These are phyloP conservation scores for Arthromyces matolae DNA, from an alignment of 768 basidiomycete species.

Conservation along the genomic window DNA sequence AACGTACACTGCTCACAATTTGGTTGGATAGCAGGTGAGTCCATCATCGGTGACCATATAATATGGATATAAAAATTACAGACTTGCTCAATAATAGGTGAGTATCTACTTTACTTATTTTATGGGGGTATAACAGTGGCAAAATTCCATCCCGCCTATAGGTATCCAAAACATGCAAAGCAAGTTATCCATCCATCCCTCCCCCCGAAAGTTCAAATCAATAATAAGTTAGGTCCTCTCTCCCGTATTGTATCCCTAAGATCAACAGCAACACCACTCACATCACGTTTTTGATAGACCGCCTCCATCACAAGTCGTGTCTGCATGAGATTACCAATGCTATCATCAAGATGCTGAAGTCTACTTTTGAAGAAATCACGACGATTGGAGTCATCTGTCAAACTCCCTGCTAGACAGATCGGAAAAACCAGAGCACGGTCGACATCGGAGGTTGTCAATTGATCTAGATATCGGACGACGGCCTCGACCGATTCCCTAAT, in stretches of 20 bases:
- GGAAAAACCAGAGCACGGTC: conserved; percentile 74
- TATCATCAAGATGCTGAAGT: conserved; percentile 50
- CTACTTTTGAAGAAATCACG: conserved; percentile 59
- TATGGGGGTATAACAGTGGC: conserved; percentile 15
- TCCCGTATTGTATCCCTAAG: conserved; percentile 59
- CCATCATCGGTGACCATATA: neutral
- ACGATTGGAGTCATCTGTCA: conserved; percentile 60
- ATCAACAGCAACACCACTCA: conserved; percentile 49
- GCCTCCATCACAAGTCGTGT: conserved; percentile 61
- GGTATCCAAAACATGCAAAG: conserved; percentile 12
- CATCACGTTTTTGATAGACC: conserved; percentile 66
- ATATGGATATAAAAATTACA: conserved; percentile 6
- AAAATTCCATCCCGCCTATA: conserved; percentile 11
- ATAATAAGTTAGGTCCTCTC: conserved; percentile 43
- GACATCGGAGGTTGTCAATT: conserved; percentile 52
- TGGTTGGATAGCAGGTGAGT: no score
- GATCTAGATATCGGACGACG: conserved; percentile 50
- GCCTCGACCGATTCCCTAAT: conserved; percentile 54
- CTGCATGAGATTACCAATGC: conserved; percentile 58
- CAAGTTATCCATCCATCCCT: neutral
- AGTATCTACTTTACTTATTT: conserved; percentile 14
- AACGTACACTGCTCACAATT: no score
- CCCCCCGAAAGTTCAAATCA: conserved; percentile 35
- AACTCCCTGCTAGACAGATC: conserved; percentile 67
- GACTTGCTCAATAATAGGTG: conserved; percentile 9